Evolutionary conservation across 768 basidiomycete species (phyloP).

Genomic region (Macrolepiota dolichaula): DNA sequence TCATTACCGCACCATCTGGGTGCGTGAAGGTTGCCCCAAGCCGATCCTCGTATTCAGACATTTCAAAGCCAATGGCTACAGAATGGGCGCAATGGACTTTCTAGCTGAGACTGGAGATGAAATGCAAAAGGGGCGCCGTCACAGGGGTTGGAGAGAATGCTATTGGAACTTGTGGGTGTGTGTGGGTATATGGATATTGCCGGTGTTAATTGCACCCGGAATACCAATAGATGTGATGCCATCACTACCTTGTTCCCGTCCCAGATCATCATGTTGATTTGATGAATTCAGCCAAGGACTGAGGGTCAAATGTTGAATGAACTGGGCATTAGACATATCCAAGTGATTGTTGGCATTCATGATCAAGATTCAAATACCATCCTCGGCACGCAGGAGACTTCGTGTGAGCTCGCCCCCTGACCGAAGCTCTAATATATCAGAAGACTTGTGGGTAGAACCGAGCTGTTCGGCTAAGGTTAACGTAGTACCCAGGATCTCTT

Average conservation of each 20-base stretch:
- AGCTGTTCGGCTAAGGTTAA: too few species aligned
- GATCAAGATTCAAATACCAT: too few species aligned
- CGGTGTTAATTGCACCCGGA: not conserved
- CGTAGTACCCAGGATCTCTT: too few species aligned
- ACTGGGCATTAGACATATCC: too few species aligned
- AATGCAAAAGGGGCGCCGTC: not conserved
- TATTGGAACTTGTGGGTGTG: not conserved
- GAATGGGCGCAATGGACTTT: not conserved
- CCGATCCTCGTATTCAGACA: not conserved
- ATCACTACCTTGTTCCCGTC: not conserved
- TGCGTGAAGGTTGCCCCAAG: constrained; percentile 21
- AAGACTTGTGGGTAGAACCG: too few species aligned
- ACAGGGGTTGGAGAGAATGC: not conserved
- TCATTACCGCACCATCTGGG: constrained; percentile 39
- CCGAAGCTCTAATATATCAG: too few species aligned
- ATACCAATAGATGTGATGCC: not conserved
- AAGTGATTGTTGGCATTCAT: too few species aligned
- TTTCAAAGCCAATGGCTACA: not conserved
- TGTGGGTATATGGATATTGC: not conserved
- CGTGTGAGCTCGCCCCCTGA: too few species aligned
- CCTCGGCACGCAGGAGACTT: too few species aligned
- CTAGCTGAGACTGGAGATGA: not conserved
- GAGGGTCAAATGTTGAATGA: too few species aligned
- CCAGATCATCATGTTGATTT: not conserved
- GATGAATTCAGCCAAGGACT: too few species aligned